phyloP scores from a whole-genome alignment of 179 eudicot genomes.

The Actinidia arguta region DNA sequence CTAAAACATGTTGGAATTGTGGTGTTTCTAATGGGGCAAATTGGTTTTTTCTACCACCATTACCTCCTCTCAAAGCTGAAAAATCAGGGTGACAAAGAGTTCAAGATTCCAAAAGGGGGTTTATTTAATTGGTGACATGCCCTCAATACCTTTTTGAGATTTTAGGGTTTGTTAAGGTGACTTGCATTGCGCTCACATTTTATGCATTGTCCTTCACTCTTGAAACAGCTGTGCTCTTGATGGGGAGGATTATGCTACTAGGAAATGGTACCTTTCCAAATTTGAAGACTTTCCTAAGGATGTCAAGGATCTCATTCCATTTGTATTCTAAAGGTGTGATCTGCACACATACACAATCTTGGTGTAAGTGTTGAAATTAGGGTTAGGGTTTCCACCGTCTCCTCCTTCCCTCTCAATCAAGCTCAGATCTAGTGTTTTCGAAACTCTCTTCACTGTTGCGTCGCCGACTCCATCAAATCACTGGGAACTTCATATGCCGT shows the following conservation, averaged over 20 bases:
- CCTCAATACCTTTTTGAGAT: constrained; percentile 78
- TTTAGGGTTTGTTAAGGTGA: constrained; percentile 54
- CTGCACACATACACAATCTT: too few species aligned
- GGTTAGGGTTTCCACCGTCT: too few species aligned
- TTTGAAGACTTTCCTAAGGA: constrained; percentile 54
- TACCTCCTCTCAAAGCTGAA: constrained; percentile 57
- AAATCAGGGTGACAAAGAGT: constrained; percentile 49
- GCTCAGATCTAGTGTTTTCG: too few species aligned
- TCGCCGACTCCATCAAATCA: too few species aligned
- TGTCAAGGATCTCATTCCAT: constrained; percentile 38
- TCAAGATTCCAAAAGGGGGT: constrained; percentile 72
- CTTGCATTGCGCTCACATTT: constrained; percentile 54
- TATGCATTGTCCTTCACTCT: constrained; percentile 24
- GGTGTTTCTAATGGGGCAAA: constrained; percentile 50
- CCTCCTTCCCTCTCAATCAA: too few species aligned
- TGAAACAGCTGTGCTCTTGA: constrained; percentile 37
- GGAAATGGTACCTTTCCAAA: constrained; percentile 56
- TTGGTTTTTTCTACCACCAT: constrained; percentile 76
- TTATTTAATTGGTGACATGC: constrained; percentile 65
- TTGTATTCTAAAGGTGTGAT: constrained; percentile 20
- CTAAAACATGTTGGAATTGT: constrained; percentile 43
- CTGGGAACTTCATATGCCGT: too few species aligned
- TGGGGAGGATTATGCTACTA: constrained; percentile 50
- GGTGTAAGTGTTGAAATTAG: too few species aligned
- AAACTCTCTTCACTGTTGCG: too few species aligned